Evolutionary conservation across 768 basidiomycete genomes (phyloP).

Genomic region (Boletellus emodensis): DNA sequence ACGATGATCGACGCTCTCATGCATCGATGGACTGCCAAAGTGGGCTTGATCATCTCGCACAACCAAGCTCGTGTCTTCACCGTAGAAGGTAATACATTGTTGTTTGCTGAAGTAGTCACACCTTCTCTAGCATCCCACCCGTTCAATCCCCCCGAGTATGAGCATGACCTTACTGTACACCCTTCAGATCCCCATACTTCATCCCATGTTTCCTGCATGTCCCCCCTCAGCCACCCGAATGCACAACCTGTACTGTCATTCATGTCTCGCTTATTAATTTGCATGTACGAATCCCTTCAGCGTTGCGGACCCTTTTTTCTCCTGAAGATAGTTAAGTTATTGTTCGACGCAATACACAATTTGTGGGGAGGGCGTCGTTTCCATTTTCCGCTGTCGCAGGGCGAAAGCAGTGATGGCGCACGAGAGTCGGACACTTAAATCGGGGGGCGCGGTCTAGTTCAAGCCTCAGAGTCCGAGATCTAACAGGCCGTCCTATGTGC

Average conservation of each 20-base stretch:
- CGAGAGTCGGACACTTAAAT: no score
- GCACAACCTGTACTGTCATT: constrained; percentile 12
- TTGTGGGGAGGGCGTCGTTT: no score
- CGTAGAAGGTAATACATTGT: constrained; percentile 8
- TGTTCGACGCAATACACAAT: no score
- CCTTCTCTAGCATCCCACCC: not conserved
- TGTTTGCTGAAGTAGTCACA: constrained; percentile 10
- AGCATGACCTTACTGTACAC: constrained; percentile 14
- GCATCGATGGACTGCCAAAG: not conserved
- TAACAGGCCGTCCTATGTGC: no score
- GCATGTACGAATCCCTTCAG: constrained; percentile 9
- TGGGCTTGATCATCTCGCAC: not conserved
- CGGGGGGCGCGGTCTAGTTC: no score
- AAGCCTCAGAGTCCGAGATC: no score
- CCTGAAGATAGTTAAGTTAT: no score
- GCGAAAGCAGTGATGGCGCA: no score
- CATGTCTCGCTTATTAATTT: constrained; percentile 8
- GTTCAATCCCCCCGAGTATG: constrained; percentile 7
- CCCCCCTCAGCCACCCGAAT: not conserved
- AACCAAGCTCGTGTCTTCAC: not conserved
- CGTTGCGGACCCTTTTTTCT: no score
- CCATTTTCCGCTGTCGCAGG: no score
- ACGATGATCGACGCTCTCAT: constrained; percentile 35
- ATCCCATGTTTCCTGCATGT: constrained; percentile 1
- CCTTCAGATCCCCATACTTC: constrained; percentile 2